Percentiles rank a stretch among this genome's conserved stretches.
phyloP scores from a whole-genome alignment of 177 flowering plant species.

The Vitis hybrid region DNA sequence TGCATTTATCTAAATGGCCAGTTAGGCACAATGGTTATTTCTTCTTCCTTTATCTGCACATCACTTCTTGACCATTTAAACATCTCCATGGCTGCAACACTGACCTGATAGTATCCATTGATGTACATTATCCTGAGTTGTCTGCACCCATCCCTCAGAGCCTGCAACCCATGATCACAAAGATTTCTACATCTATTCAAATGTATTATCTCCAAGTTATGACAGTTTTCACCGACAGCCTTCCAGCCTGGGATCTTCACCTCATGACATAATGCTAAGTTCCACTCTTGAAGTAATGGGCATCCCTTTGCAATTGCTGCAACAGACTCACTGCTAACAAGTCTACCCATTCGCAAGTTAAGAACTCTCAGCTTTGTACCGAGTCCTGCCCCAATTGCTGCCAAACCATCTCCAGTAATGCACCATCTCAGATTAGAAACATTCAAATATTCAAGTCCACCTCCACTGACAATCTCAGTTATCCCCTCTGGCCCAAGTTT shows the following conservation, averaged over 20 bases:
- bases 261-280: conserved; percentile 58
- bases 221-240: conserved; percentile 51
- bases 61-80: conserved; percentile 45
- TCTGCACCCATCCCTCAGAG: conserved; percentile 58
- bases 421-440: conserved; percentile 40
- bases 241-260: conserved; percentile 58
- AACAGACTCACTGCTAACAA: conserved; percentile 46
- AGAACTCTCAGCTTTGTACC: conserved; percentile 45
- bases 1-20: conserved; percentile 19
- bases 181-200: conserved; percentile 67
- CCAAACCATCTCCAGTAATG: conserved; percentile 41
- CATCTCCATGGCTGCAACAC: conserved; percentile 41
- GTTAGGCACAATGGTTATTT: conserved; percentile 37
- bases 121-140: conserved; percentile 47
- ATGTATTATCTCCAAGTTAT: conserved; percentile 58
- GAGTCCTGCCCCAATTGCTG: conserved; percentile 53
- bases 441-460: conserved; percentile 60
- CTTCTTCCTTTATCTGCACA: conserved; percentile 52
- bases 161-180: conserved; percentile 54
- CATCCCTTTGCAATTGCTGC: conserved; percentile 64
- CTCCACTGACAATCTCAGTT: conserved; percentile 52
- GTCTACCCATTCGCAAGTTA: conserved; percentile 57
- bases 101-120: conserved; percentile 29
- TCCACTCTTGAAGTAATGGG: conserved; percentile 70
- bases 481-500: conserved; percentile 61